Evolutionary conservation across 116 monocot genomes (phyloP).

Genomic region (Dioscorea cayenensis): DNA sequence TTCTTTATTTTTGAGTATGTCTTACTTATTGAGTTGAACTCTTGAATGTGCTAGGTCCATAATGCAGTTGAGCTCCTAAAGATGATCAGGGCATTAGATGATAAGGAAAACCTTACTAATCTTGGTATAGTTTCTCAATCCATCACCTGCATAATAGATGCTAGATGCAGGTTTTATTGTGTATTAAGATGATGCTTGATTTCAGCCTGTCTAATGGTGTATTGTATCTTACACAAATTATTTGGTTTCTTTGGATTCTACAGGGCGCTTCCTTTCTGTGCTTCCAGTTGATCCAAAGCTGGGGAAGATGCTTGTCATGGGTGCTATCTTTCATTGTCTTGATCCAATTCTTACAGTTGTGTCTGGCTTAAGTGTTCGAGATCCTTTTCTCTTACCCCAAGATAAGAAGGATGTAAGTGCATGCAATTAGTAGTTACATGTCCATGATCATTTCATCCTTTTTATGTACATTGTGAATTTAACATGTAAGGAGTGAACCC

Average conservation of each 20-base stretch:
- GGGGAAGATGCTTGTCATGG: conserved; percentile 99
- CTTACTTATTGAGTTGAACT: neutral
- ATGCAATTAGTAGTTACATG: neutral
- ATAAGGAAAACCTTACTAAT: conserved; percentile 80
- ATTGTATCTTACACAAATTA: neutral
- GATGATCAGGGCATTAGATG: conserved; percentile 93
- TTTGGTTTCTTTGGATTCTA: conserved; percentile 3
- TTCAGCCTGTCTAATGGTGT: neutral
- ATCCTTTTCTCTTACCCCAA: conserved; percentile 93
- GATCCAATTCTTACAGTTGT: conserved; percentile 94
- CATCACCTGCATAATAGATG: neutral
- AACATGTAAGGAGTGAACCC: neutral
- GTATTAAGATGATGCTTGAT: neutral
- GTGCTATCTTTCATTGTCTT: conserved; percentile 82
- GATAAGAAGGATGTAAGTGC: conserved; percentile 94
- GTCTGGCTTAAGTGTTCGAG: conserved; percentile 85
- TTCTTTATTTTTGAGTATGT: neutral
- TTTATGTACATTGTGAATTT: neutral
- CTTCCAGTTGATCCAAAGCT: conserved; percentile 99
- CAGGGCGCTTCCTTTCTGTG: conserved; percentile 87
- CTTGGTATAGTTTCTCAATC: conserved; percentile 45
- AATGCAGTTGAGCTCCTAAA: conserved; percentile 96
- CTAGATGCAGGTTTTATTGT: neutral
- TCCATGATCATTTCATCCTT: neutral
- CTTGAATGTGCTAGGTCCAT: conserved; percentile 54